These are phyloP conservation scores for Cordyceps farinosa DNA, from an alignment of 2,329 filamentous ascomycete species.

Conservation along the genomic window DNA sequence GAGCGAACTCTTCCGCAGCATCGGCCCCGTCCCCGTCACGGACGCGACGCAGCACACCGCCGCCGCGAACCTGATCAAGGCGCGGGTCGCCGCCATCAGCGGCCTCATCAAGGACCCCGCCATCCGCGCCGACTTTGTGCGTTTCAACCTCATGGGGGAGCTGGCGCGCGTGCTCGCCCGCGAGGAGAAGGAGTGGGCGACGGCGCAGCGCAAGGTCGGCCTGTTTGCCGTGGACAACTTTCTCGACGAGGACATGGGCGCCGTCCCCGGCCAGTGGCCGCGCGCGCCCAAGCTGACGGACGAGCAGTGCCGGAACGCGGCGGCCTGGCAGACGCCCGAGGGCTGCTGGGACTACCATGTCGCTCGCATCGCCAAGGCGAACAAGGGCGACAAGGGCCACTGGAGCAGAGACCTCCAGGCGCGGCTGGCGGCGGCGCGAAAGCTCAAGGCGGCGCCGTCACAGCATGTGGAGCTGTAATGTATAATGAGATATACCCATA, in stretches of 20 bases:
- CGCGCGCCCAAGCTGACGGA: slow-evolving; percentile 32
- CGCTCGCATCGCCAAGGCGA: slow-evolving; percentile 35
- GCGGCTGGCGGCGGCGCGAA: slow-evolving; percentile 33
- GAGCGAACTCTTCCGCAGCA: slow-evolving; percentile 39
- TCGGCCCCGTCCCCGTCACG: slow-evolving; percentile 31
- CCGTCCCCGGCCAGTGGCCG: slow-evolving; percentile 55
- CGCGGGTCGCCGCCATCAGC: slow-evolving; percentile 49
- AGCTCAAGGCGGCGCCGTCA: slow-evolving; percentile 25
- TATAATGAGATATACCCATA: not conserved
- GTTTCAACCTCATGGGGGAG: slow-evolving; percentile 49
- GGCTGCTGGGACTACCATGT: slow-evolving; percentile 59
- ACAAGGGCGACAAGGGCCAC: slow-evolving; percentile 35
- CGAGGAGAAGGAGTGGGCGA: slow-evolving; percentile 46
- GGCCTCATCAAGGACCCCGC: slow-evolving; percentile 52
- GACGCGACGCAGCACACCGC: slow-evolving; percentile 21
- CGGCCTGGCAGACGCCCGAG: slow-evolving; percentile 36
- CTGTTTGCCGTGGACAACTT: slow-evolving; percentile 62
- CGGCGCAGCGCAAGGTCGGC: slow-evolving; percentile 51
- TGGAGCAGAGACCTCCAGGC: slow-evolving; percentile 45
- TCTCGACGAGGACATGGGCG: slow-evolving; percentile 62
- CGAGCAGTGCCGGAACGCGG: slow-evolving; percentile 32
- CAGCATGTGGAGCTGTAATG: slow-evolving; percentile 34
- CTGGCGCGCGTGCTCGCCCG: slow-evolving; percentile 51
- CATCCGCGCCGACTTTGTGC: slow-evolving; percentile 55
- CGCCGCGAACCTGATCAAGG: slow-evolving; percentile 31